Base-by-base conservation (phyloP, 192 early-diverging fungal genomes). In the Allomyces macrogynus region DNA sequence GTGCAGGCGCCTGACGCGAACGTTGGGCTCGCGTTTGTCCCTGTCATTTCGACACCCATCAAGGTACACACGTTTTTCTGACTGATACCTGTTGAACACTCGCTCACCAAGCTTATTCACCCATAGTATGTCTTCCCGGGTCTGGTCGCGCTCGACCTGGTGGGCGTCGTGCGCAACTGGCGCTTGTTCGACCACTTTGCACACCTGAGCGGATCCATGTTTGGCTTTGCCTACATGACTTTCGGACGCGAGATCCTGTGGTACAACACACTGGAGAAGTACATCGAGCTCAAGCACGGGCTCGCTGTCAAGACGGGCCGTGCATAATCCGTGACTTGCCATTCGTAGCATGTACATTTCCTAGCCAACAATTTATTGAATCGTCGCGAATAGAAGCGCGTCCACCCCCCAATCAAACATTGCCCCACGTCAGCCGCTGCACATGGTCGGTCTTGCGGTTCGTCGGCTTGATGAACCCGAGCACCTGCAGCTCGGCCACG, bases 371-470 rank as follows among this genome's bases (percentile, higher is more conserved):
- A 49, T 26, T 26, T 26, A 26, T 26, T 26, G 26, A 26, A 26
- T 26, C 26, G 1, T 26, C 32, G 32, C 32, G 32, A 40, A 40
- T 40, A 40, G 32, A 40, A 40, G 0, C 32, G 32, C 32, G 32
- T 61, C n/a, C 23, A 61, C 23, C 60, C 60, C 60, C 14, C 60
- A 61, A 27, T 43, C n/a, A 40, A 5, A 64, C 76, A 73, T 72
- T 70, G 16, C 81, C 81, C 87, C 88, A 95, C 0, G 89, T 90
- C 67, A 93, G 75, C 64, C 89, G 80, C 69, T 86, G 62, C 5
- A 94, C 90, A 78, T 98, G 93, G 70, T 96, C 95, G 14, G 88
- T 91, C 73, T 98, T 98, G 54, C 90, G 72, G 60, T 79, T 82
- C 8, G 95, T 93, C 23, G 86, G 77, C 69, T 88, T 89, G 64